A percentile compares a stretch with the other conserved stretches of the same genome.
Evolutionary conservation across 2,329 filamentous ascomycete genomes (phyloP).

Genomic region (Microdochium trichocladiopsis): DNA sequence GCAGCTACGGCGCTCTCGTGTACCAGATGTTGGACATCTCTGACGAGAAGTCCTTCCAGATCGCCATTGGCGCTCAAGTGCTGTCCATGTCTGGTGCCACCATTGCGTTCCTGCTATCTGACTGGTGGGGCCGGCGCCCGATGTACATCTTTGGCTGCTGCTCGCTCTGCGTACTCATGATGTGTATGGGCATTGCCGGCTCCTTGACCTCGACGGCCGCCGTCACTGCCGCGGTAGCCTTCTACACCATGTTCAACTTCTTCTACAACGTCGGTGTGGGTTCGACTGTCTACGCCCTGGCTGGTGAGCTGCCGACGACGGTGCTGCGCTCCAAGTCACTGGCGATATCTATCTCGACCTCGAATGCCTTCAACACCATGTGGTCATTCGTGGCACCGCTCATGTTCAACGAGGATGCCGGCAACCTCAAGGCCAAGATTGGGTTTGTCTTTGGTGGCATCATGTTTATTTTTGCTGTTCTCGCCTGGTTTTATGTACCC

Average conservation of each 20-base stretch:
- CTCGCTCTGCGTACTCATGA: constrained; percentile 33
- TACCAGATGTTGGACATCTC: constrained; percentile 33
- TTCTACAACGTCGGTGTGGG: constrained; percentile 30
- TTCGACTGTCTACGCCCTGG: constrained; percentile 30
- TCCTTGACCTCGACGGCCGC: constrained; percentile 16
- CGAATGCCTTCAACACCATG: constrained; percentile 17
- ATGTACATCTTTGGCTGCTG: constrained; percentile 39
- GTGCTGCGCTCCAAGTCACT: constrained; percentile 38
- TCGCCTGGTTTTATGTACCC: constrained; percentile 18
- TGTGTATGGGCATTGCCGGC: constrained; percentile 32
- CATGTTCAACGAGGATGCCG: constrained; percentile 20
- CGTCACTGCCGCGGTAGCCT: constrained; percentile 25
- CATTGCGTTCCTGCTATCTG: constrained; percentile 16
- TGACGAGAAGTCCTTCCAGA: constrained; percentile 14
- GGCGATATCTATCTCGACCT: constrained; percentile 30
- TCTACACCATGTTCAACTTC: constrained; percentile 24
- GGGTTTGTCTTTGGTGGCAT: constrained; percentile 32
- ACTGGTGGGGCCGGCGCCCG: constrained; percentile 28
- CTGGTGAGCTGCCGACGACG: constrained; percentile 35
- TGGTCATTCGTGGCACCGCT: constrained; percentile 38
- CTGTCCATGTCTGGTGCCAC: constrained; percentile 18
- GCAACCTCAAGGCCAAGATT: constrained; percentile 27
- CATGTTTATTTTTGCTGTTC: constrained; percentile 17
- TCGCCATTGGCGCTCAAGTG: constrained; percentile 20
- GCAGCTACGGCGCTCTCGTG: constrained; percentile 31